These are phyloP conservation scores for Artemisia tridentata DNA, from an alignment of 129 eudicot species.

Conservation along the genomic window DNA sequence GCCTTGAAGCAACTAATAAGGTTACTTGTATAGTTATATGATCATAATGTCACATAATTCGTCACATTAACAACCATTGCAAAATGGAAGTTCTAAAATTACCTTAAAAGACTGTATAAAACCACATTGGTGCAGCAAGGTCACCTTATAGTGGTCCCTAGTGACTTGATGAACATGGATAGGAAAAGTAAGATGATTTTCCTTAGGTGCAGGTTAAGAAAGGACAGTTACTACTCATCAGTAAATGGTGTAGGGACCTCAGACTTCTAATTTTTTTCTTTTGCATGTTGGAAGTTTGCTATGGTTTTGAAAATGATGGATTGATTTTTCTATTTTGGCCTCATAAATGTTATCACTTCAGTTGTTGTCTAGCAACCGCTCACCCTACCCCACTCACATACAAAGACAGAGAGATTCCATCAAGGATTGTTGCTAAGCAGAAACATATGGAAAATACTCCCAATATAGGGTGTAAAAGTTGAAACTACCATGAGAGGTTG, in stretches of 20 bases:
- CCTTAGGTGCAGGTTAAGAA: constrained; percentile 4
- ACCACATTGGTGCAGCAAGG: not conserved
- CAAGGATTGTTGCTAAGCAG: constrained; percentile 21
- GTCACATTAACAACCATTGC: not conserved
- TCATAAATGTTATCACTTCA: constrained; percentile 39
- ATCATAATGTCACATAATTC: not conserved
- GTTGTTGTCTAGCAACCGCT: constrained; percentile 1
- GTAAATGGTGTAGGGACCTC: constrained; percentile 30
- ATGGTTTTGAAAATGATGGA: constrained; percentile 33
- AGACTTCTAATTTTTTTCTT: not conserved
- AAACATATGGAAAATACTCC: constrained; percentile 21
- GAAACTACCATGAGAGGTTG: not conserved
- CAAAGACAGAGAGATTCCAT: constrained; percentile 21
- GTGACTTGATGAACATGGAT: constrained; percentile 11
- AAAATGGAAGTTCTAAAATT: not conserved
- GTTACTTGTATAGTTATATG: constrained; percentile 8
- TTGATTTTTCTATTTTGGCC: constrained; percentile 34
- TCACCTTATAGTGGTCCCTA: constrained; percentile 16
- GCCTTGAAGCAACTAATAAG: constrained; percentile 4
- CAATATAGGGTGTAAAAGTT: constrained; percentile 2
- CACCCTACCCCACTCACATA: constrained; percentile 12
- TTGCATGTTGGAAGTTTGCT: constrained; percentile 26
- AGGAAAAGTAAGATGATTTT: not conserved
- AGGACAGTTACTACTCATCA: constrained; percentile 14
- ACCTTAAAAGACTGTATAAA: not conserved